phyloP scores from a whole-genome alignment of 768 basidiomycete genomes.

The Tulasnella calospora region DNA sequence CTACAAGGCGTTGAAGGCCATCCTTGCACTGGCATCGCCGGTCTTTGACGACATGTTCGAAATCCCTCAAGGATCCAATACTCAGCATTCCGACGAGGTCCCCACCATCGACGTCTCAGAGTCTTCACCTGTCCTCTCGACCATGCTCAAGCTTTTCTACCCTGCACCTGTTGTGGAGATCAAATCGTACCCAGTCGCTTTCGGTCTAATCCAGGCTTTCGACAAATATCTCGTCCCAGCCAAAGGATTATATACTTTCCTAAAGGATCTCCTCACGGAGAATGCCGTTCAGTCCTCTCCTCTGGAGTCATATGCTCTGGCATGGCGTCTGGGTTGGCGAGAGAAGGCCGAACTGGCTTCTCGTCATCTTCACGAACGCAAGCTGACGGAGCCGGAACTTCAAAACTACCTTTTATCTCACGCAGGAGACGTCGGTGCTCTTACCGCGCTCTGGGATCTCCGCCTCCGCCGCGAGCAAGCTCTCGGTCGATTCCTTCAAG shows the following conservation, averaged over 20 bases:
- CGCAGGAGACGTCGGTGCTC: constrained; percentile 7
- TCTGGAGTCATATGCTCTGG: constrained; percentile 5
- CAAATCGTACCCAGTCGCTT: background rate
- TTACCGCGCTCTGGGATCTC: constrained; percentile 15
- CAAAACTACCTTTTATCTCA: background rate
- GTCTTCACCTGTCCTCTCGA: background rate
- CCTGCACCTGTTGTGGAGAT: background rate
- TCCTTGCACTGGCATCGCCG: constrained; percentile 53
- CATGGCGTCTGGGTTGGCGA: constrained; percentile 8
- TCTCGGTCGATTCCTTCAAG: background rate
- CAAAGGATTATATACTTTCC: background rate
- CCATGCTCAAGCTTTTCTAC: constrained; percentile 14
- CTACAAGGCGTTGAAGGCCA: constrained; percentile 52
- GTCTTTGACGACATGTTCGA: constrained; percentile 54
- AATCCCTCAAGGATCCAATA: background rate
- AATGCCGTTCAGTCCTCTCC: background rate
- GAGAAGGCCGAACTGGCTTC: constrained; percentile 18
- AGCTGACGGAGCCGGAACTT: background rate
- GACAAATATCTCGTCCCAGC: constrained; percentile 9
- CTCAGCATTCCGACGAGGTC: background rate
- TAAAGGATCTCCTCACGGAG: constrained; percentile 2
- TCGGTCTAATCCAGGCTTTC: constrained; percentile 5
- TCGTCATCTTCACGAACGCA: background rate
- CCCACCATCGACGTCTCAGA: constrained; percentile 17
- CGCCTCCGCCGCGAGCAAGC: constrained; percentile 6